Evolutionary conservation across 176 grass and related monocot genomes (phyloP).

Genomic region (Pontederia crassipes): DNA sequence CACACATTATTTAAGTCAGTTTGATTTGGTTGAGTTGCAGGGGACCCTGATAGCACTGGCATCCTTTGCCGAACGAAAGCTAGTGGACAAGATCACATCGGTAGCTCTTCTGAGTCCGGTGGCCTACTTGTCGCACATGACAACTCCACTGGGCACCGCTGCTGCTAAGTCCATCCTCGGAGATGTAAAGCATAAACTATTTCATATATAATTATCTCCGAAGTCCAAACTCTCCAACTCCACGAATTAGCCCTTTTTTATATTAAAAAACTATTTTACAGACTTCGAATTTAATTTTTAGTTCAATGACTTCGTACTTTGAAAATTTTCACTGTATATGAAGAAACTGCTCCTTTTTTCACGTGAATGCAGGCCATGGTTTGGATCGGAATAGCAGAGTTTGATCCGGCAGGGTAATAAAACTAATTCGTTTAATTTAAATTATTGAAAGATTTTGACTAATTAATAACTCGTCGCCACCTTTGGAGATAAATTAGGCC

Average conservation of each 20-base stretch:
- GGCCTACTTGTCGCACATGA: conserved; percentile 73
- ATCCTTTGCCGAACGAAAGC: conserved; percentile 59
- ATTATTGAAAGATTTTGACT: neutral
- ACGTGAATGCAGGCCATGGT: neutral
- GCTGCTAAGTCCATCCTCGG: conserved; percentile 51
- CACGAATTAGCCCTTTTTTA: no score
- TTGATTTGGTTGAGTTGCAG: conserved; percentile 19
- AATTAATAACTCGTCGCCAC: neutral
- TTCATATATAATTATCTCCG: neutral
- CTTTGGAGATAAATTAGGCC: conserved; percentile 16
- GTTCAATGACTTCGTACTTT: no score
- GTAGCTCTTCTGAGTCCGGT: conserved; percentile 66
- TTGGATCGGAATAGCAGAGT: conserved; percentile 48
- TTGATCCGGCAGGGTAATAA: conserved; percentile 48
- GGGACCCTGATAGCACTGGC: conserved; percentile 67
- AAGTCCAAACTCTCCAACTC: no score
- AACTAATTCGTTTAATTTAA: neutral
- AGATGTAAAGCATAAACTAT: conserved; percentile 28
- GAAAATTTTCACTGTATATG: no score
- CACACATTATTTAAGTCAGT: neutral
- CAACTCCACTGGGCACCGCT: conserved; percentile 42
- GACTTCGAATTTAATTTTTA: no score
- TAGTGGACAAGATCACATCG: conserved; percentile 61
- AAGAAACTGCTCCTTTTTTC: neutral
- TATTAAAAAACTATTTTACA: no score